Base-by-base conservation (phyloP, 1,139 yeast species). In the Candida labiduridarum region DNA sequence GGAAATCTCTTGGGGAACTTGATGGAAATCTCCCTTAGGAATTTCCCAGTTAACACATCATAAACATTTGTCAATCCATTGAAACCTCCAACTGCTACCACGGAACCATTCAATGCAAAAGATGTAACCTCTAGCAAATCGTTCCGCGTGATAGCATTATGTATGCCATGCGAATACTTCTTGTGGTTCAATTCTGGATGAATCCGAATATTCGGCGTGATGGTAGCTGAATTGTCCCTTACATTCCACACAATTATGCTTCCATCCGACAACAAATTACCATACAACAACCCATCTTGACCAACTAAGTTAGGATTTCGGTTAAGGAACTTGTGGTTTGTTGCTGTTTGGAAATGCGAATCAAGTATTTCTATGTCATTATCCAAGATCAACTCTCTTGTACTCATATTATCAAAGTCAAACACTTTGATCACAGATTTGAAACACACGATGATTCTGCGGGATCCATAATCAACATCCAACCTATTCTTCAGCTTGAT, bases 11-110 rank as follows among this genome's bases (percentile, higher is more conserved):
- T 74, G 3, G 85, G 80, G 34, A 76, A 72, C 49, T 79, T 72
- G 3, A 73, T 63, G 8, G 80, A 73, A 6, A 79, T 78, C 27
- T 78, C 78, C 49, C 84, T 68, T 14, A 84, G 61, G 43, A 71
- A 73, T 41, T 74, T 76, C 2, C 94, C 94, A 0, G 83, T 83
- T 48, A 83, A 72, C 0, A 82, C 74, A 61, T 89, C 89, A 63
- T 82, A 82, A 22, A 87, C 68, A 46, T 84, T 80, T 4, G 84
- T 77, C 53, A 73, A 75, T 16, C 94, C 94, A 56, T 84, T 79
- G 57, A 77, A 79, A 1, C 89, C 87, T 0, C 88, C 87, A 2
- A 84, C 71, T 0, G 84, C 72, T 6, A 86, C 67, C 3, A 86
- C 77, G 55, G 70, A 47, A 65, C 81, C 58, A 69, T 73, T 59